Evolutionary conservation across 176 grass and related monocot genomes (phyloP), one percentile per base, ranked within the genome.

Genomic region (Sorghum bicolor): DNA sequence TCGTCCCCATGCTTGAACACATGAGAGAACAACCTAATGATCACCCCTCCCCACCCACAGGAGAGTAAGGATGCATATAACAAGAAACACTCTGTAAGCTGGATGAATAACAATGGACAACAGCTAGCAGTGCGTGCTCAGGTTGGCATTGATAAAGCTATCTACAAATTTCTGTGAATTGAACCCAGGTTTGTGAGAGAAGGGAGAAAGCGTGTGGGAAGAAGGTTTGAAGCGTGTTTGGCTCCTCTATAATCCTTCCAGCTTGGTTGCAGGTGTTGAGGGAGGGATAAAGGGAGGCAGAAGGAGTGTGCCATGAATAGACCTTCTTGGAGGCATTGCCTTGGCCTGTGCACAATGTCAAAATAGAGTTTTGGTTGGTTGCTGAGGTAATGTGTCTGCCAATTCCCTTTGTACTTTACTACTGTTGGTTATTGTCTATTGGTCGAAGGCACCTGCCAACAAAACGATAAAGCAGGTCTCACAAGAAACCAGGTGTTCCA

Each of bases 1-100:
- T 77, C 64, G 26, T 77, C 64, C 80, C 83, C 87, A 92, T 89
- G 80, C 75, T 75, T 55, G 83, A 86, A 11, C 79, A 83, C 86
- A 86, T 89, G 22, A 69, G 62, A 82, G 22, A 79, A 31, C 61
- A 29, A n/a, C 39, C 52, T n/a, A 34, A 17, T 10, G 32, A 19
- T 73, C 22, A 74, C 19, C 33, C 6, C 34, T 77, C 26, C 11
- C 36, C 25, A 26, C 11, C 29, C 62, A 76, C 55, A 44, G 50
- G 41, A 31, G 63, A 63, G 17, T 55, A 37, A 19, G 14, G 17
- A 86, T 63, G 69, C 38, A 74, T 79, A 48, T 63, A 72, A 79
- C 53, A 44, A 45, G 47, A 58, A 58, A 7, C 16, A 74, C 58
- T 57, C 14, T 64, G 48, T 52, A 20, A 6, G 39, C 26, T 38